phyloP scores from a whole-genome alignment of 306 rosid genomes.

The Abrus pulchellus region DNA sequence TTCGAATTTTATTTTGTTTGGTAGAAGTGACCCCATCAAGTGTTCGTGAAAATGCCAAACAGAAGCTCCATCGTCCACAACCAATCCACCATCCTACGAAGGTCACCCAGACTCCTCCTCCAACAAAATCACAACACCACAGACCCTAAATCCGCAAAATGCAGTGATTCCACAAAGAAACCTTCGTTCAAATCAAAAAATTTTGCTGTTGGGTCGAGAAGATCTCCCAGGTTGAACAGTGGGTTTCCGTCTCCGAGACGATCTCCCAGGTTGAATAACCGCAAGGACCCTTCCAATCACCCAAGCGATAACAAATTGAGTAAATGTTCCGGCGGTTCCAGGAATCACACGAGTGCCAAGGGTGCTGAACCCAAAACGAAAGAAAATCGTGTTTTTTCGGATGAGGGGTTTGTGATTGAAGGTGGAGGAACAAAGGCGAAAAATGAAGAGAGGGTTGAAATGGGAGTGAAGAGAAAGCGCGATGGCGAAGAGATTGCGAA shows the following conservation, averaged over 20 bases:
- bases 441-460: constrained; percentile 19
- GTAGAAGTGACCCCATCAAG: constrained; percentile 34
- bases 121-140: neutral
- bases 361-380: constrained; percentile 5
- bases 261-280: constrained; percentile 16
- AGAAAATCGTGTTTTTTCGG: neutral
- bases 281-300: neutral
- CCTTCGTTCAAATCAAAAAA: constrained; percentile 1
- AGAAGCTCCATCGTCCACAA: constrained; percentile 39
- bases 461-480: constrained; percentile 62
- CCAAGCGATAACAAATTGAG: constrained; percentile 31
- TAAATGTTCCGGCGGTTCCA: neutral
- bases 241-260: neutral
- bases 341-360: constrained; percentile 33
- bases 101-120: constrained; percentile 66
- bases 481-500: constrained; percentile 36
- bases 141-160: neutral
- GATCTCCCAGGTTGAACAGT: constrained; percentile 54
- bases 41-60: constrained; percentile 69
- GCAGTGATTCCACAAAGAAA: constrained; percentile 17
- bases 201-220: constrained; percentile 36
- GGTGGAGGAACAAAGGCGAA: constrained; percentile 12
- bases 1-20: neutral
- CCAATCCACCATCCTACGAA: constrained; percentile 53
- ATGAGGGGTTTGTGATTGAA: constrained; percentile 30